phyloP scores from a whole-genome alignment of 305 asterid species.

The Stenogyne calaminthoides region DNA sequence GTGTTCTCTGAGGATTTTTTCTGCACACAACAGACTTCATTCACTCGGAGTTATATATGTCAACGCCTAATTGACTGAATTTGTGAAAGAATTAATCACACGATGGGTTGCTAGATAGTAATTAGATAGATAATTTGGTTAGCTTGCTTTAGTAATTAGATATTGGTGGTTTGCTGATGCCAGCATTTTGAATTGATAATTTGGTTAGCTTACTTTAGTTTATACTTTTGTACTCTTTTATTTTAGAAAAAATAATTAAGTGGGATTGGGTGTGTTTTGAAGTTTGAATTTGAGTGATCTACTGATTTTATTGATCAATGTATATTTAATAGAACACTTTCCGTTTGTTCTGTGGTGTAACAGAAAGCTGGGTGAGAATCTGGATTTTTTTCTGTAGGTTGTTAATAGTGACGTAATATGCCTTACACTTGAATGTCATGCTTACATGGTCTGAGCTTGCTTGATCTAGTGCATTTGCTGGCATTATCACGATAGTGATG shows the following conservation, averaged over 20 bases:
- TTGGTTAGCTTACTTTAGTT: constrained; percentile 21
- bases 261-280: constrained; percentile 14
- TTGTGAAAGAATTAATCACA: too few relatives aligned
- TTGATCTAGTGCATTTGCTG: constrained; percentile 21
- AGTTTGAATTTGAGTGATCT: constrained; percentile 32
- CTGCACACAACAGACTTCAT: too few relatives aligned
- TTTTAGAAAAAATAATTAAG: neutral
- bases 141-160: constrained; percentile 27
- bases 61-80: too few relatives aligned
- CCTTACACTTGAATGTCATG: neutral
- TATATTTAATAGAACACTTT: neutral
- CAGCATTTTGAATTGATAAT: neutral
- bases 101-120: too few relatives aligned
- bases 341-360: constrained; percentile 9
- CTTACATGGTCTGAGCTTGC: neutral
- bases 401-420: neutral
- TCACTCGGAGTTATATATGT: too few relatives aligned
- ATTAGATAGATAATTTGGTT: too few relatives aligned
- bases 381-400: constrained; percentile 27
- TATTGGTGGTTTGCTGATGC: neutral
- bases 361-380: constrained; percentile 25
- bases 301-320: constrained; percentile 20
- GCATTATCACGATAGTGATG: constrained; percentile 8
- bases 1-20: too few relatives aligned
- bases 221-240: neutral